A percentile compares a stretch with the other conserved stretches of the same genome.
phyloP scores from a whole-genome alignment of 306 rosid genomes.

The Vigna hirtella region DNA sequence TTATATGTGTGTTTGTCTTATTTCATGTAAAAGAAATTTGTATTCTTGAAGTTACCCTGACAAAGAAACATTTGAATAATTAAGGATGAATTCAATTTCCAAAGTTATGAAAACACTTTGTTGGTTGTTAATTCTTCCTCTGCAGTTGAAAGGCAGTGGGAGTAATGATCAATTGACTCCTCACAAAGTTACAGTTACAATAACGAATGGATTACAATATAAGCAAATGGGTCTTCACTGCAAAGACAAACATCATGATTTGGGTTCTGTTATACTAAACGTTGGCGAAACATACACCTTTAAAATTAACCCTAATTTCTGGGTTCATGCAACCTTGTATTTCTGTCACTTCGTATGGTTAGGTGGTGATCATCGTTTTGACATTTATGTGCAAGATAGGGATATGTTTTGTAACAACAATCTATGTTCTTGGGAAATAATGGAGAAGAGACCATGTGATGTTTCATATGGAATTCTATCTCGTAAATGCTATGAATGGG shows the following conservation, averaged over 20 bases:
- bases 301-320: neutral
- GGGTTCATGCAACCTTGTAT: neutral
- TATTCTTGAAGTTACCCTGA: neutral
- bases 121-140: too few species aligned
- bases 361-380: neutral
- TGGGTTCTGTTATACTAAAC: neutral
- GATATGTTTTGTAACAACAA: neutral
- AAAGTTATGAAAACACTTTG: too few species aligned
- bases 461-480: neutral
- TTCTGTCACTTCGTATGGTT: neutral
- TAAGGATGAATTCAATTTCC: neutral
- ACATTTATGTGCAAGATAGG: neutral
- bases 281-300: neutral
- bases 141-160: too few species aligned
- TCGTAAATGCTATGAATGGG: neutral
- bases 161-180: neutral
- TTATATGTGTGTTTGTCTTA: neutral
- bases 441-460: neutral
- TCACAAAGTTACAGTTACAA: neutral
- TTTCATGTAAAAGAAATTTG: too few species aligned
- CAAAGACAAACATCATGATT: neutral
- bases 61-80: neutral
- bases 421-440: neutral
- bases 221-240: neutral
- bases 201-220: neutral